Conservation (phyloP, 2,329 filamentous ascomycete species). For the Aspergillus tanneri region DNA sequence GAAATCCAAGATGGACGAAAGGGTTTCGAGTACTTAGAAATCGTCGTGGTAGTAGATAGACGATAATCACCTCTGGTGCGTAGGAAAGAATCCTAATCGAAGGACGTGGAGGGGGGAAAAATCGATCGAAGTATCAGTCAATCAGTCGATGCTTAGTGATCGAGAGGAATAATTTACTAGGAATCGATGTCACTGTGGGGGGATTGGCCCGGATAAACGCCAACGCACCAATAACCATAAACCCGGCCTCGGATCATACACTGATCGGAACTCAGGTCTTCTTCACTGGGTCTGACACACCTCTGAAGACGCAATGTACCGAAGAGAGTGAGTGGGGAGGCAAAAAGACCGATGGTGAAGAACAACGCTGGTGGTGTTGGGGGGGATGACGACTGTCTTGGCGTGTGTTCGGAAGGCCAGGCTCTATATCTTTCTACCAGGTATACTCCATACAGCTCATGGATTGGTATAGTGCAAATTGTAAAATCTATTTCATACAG, state of each 20-base stretch:
- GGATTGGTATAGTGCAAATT: not conserved
- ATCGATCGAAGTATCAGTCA: constrained; percentile 6
- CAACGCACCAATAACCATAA: not conserved
- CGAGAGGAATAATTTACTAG: constrained; percentile 5
- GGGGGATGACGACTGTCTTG: not conserved
- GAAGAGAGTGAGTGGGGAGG: not conserved
- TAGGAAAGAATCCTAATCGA: no score
- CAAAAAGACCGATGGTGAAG: no score
- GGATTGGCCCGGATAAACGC: not conserved
- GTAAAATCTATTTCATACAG: constrained; percentile 26
- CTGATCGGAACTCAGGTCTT: no score
- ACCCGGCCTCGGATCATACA: no score
- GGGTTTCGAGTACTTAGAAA: no score
- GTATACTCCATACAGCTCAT: not conserved
- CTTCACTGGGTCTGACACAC: no score
- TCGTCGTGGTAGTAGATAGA: no score
- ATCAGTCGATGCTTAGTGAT: constrained; percentile 17
- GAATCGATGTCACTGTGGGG: constrained; percentile 22
- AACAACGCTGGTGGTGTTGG: not conserved
- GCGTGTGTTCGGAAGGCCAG: no score
- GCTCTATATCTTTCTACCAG: no score
- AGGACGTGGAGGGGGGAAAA: not conserved
- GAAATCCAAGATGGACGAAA: not conserved
- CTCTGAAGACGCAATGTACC: no score
- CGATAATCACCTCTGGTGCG: no score